Percentiles rank a stretch among this genome's conserved stretches.
These are phyloP conservation scores for Phytophthora tubulina DNA, from an alignment of 352 stramenopile species.

Conservation along the genomic window DNA sequence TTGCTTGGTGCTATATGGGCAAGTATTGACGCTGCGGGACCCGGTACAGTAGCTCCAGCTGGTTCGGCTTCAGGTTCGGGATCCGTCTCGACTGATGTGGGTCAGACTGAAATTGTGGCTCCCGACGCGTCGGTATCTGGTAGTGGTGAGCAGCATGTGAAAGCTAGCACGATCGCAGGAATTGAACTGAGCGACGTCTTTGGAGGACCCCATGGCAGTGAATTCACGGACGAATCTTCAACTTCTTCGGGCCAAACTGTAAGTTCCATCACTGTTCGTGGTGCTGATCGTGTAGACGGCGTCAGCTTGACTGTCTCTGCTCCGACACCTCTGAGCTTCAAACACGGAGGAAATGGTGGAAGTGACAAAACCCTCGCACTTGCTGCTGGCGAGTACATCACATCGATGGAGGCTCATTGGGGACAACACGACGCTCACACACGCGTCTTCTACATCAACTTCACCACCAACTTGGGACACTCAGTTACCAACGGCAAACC, in stretches of 20 bases:
- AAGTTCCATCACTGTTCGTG: constrained; percentile 48
- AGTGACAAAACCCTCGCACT: constrained; percentile 46
- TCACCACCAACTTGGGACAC: constrained; percentile 24
- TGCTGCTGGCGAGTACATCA: constrained; percentile 26
- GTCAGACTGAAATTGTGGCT: constrained; percentile 11
- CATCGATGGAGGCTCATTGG: constrained; percentile 52
- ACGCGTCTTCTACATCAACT: constrained; percentile 33
- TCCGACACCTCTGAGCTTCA: constrained; percentile 37
- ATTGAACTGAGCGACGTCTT: constrained; percentile 45
- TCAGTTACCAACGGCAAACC: constrained; percentile 15
- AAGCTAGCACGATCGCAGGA: constrained; percentile 16
- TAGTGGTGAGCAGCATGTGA: constrained; percentile 22
- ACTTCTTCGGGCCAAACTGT: constrained; percentile 39
- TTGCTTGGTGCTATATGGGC: constrained; percentile 30
- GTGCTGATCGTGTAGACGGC: constrained; percentile 43
- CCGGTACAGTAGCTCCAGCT: constrained; percentile 9
- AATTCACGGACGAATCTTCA: constrained; percentile 47
- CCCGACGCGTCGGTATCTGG: constrained; percentile 23
- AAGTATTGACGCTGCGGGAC: constrained; percentile 11
- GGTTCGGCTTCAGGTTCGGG: constrained; percentile 5
- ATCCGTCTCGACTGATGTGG: constrained; percentile 18
- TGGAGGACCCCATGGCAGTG: constrained; percentile 49
- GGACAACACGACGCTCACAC: constrained; percentile 26
- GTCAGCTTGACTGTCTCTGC: constrained; percentile 47
- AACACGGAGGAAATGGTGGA: constrained; percentile 51